Evolutionary conservation across 305 asterid species (phyloP), one percentile per base, ranked within the genome.

Genomic region (Fraxinus paxiana): DNA sequence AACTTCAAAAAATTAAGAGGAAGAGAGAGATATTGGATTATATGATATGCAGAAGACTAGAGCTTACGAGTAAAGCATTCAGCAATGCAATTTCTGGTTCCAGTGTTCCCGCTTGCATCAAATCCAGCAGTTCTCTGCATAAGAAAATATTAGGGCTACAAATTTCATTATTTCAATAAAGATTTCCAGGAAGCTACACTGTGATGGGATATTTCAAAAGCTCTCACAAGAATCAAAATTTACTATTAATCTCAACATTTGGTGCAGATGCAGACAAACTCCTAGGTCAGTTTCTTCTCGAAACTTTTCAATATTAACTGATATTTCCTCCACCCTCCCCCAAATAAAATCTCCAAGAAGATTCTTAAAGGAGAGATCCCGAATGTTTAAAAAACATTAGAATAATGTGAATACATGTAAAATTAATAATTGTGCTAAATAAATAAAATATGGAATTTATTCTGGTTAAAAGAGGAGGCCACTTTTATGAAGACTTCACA

Each of bases 1-100:
- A 6, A 65, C 72, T 37, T 18, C 17, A 76, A 76, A 79, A 20
- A 18, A 31, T 22, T 28, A 30, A 37, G 31, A 1, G 35, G 72
- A 9, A 59, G 69, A 59, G 26, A 59, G 73, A 46, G 10, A 18
- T 51, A 7, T 37, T 20, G 34, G 51, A 77, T 51, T 24, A 2
- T 24, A 63, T 26, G 75, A 43, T 24, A 76, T 82, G 54, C 38
- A 15, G 30, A 79, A 38, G 78, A 12, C 73, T 17, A 1, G 82
- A 31, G 83, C 97, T 87, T 76, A 94, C 97, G 12, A 94, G 92
- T 75, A 91, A 87, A 84, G 97, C 97, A 87, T 92, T 94, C 75
- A 94, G 93, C 73, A 94, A 83, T 37, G 96, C 94, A n/a, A 88
- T 89, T 88, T 93, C 96, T 48, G 98, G 97, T 81, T 90, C 91